A percentile compares a stretch with the other conserved stretches of the same genome.
Evolutionary conservation across 345 rosid species (phyloP).

Genomic region (Gossypium herbaceum): DNA sequence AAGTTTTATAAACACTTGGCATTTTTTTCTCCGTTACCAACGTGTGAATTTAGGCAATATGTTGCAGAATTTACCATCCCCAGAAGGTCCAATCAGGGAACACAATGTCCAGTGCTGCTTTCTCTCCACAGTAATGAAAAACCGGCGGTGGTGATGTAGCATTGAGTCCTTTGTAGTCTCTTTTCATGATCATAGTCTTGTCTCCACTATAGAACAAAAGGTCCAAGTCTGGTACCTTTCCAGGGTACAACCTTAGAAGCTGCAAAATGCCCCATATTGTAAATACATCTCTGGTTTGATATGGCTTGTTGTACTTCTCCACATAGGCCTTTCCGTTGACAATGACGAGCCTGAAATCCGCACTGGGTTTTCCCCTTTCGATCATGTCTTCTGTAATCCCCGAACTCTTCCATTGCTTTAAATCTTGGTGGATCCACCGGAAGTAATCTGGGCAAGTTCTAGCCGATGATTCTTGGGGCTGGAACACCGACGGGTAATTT

Average conservation of each 20-base stretch:
- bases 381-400: slow-evolving; percentile 53
- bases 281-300: slow-evolving; percentile 57
- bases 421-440: slow-evolving; percentile 62
- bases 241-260: slow-evolving; percentile 64
- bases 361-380: slow-evolving; percentile 33
- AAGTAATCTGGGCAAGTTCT: slow-evolving; percentile 58
- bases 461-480: slow-evolving; percentile 6
- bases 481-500: slow-evolving; percentile 25
- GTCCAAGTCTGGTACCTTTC: slow-evolving; percentile 62
- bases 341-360: slow-evolving; percentile 48
- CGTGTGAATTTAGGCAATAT: not conserved
- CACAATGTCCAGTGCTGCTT: slow-evolving; percentile 41
- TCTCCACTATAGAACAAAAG: slow-evolving; percentile 18
- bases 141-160: slow-evolving; percentile 43
- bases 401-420: slow-evolving; percentile 45
- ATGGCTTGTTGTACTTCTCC: slow-evolving; percentile 39
- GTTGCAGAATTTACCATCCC: slow-evolving; percentile 53
- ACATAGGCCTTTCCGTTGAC: slow-evolving; percentile 49
- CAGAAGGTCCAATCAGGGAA: slow-evolving; percentile 79
- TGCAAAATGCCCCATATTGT: slow-evolving; percentile 73
- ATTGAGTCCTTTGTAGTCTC: slow-evolving; percentile 12
- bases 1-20: not conserved
- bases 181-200: not conserved
- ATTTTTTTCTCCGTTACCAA: not conserved
- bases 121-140: slow-evolving; percentile 57